A percentile compares a stretch with the other conserved stretches of the same genome.
Conservation (phyloP, 305 asterid species). For the Ajuga reptans region DNA sequence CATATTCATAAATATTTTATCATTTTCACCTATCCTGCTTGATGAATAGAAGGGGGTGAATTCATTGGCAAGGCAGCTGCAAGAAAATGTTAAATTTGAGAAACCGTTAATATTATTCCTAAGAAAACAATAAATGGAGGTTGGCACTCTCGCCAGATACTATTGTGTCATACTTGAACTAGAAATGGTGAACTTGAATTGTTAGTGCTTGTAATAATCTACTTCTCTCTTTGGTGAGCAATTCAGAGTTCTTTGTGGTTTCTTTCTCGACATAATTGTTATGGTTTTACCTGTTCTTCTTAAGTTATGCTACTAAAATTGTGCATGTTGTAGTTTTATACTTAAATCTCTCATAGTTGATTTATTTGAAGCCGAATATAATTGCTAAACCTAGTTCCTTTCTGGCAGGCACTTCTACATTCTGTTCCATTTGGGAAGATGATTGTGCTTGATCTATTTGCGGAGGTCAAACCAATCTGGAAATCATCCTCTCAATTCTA, state of each 20-base stretch:
- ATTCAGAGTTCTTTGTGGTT: too few species aligned
- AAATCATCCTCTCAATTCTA: slow-evolving; percentile 84
- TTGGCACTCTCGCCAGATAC: neutral
- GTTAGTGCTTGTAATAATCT: neutral
- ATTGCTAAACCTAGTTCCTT: slow-evolving; percentile 13
- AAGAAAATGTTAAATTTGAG: neutral
- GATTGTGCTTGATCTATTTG: slow-evolving; percentile 98
- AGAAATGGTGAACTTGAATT: neutral
- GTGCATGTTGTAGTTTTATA: neutral
- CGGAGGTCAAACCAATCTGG: slow-evolving; percentile 96
- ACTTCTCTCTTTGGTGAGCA: neutral
- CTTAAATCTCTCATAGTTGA: neutral
- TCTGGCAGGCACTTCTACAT: slow-evolving; percentile 87
- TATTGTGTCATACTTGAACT: neutral
- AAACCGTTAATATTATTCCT: neutral
- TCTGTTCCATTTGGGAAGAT: slow-evolving; percentile 97
- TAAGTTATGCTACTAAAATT: neutral
- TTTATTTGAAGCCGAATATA: neutral
- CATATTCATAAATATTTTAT: neutral
- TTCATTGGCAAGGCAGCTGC: neutral
- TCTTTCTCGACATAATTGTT: neutral
- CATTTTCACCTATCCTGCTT: neutral
- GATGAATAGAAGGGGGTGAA: neutral
- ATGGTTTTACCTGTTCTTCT: neutral
- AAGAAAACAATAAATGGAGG: neutral